Conservation (phyloP, 345 rosid species). For the Lenwebbia sp. region DNA sequence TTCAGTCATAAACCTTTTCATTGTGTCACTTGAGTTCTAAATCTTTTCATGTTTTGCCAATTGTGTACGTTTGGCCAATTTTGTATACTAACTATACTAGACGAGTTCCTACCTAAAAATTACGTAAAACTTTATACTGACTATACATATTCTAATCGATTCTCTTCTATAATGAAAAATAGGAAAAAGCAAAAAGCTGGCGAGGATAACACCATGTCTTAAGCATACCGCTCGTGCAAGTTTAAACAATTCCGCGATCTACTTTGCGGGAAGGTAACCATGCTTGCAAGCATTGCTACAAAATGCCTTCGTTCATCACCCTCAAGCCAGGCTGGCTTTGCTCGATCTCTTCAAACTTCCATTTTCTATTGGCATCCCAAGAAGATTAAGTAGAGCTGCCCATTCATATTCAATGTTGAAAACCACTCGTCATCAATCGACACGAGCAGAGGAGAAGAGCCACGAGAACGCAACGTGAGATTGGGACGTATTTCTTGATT, state of each 20-base stretch:
- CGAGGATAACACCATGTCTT: background rate
- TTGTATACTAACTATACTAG: background rate
- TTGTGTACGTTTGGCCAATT: too few relatives aligned
- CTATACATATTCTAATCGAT: background rate
- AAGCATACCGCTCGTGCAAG: background rate
- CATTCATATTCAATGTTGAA: background rate
- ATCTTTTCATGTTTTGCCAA: too few relatives aligned
- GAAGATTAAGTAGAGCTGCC: background rate
- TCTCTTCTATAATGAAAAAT: background rate
- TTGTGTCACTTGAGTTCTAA: too few relatives aligned
- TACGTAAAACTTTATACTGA: background rate
- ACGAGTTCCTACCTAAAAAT: background rate
- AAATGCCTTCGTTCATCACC: background rate
- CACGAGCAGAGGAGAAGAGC: background rate
- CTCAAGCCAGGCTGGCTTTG: background rate
- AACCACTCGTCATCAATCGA: background rate
- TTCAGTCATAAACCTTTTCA: too few relatives aligned
- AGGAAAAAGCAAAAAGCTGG: background rate
- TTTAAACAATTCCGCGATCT: background rate
- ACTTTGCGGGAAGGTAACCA: background rate
- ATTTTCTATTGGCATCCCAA: background rate
- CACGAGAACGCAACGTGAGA: background rate
- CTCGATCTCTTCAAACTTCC: background rate
- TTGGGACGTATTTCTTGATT: background rate
- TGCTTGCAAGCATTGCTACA: background rate